These are phyloP conservation scores for Didymella pomorum DNA, from an alignment of 2,329 filamentous ascomycete genomes.

Conservation along the genomic window DNA sequence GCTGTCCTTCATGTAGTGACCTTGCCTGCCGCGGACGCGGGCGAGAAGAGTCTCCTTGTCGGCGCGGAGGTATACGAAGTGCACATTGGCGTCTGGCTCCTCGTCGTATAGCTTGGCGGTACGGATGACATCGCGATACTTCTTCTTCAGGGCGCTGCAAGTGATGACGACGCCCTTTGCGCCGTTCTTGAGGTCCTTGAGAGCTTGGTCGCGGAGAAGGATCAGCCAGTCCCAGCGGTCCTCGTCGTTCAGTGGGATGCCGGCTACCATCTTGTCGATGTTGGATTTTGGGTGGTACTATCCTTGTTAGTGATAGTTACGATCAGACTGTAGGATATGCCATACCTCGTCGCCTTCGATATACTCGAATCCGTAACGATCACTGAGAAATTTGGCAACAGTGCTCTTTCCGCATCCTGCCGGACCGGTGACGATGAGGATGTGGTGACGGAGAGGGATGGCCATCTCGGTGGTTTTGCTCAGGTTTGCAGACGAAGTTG, in stretches of 20 bases:
- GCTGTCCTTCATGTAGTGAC: conserved; percentile 93
- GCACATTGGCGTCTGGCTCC: conserved; percentile 62
- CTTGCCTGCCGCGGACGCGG: conserved; percentile 76
- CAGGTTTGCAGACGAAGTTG: conserved; percentile 29
- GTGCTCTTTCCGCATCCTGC: conserved; percentile 64
- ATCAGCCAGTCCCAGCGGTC: conserved; percentile 98
- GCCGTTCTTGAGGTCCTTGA: conserved; percentile 47
- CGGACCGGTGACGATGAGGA: conserved; percentile 62
- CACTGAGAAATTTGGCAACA: conserved; percentile 57
- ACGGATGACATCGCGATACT: conserved; percentile 80
- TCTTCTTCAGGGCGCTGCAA: conserved; percentile 94
- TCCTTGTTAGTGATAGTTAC: background rate
- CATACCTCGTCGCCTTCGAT: conserved; percentile 62
- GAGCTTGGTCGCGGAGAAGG: conserved; percentile 56
- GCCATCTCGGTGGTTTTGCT: conserved; percentile 35
- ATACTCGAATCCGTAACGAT: conserved; percentile 55
- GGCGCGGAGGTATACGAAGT: conserved; percentile 91
- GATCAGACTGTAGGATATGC: background rate
- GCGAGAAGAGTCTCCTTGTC: conserved; percentile 76
- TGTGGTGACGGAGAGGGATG: conserved; percentile 55
- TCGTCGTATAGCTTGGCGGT: conserved; percentile 59
- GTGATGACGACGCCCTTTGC: conserved; percentile 81
- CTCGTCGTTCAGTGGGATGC: conserved; percentile 84
- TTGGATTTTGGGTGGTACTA: conserved; percentile 61
- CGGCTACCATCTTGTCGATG: conserved; percentile 84